Conservation (phyloP, 371 early-diverging fungal species). For the Phascolomyces articulosus region DNA sequence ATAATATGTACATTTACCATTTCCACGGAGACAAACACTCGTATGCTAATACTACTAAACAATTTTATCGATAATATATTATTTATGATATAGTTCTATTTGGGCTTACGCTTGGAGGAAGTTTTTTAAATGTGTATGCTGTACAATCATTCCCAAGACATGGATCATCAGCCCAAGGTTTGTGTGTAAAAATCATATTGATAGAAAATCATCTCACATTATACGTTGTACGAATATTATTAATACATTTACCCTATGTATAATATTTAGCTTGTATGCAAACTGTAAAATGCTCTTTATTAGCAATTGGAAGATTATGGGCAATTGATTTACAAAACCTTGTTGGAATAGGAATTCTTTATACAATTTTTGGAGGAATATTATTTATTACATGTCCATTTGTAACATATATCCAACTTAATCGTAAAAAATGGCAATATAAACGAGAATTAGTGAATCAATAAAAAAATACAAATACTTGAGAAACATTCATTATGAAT, state of each 20-base stretch:
- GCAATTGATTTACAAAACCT: not conserved
- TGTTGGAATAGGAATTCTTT: not conserved
- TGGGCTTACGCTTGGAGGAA: not conserved
- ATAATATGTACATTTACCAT: no score
- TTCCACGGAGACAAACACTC: no score
- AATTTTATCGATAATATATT: no score
- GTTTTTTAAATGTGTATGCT: not conserved
- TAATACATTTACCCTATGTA: not conserved
- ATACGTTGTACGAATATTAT: no score
- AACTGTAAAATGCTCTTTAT: not conserved
- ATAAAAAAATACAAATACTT: no score
- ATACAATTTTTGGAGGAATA: not conserved
- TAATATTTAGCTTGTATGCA: not conserved
- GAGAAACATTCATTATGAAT: no score
- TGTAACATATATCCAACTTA: not conserved
- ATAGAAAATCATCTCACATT: no score
- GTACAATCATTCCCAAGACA: not conserved
- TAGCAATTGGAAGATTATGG: not conserved
- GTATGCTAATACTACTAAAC: no score
- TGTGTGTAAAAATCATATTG: not conserved
- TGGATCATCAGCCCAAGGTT: not conserved
- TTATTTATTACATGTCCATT: not conserved
- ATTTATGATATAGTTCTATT: not conserved
- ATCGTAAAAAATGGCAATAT: not conserved
- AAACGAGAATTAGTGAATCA: not conserved